A percentile compares a stretch with the other conserved stretches of the same genome.
phyloP scores from a whole-genome alignment of 345 rosid genomes.

The Lepidium sativum region DNA sequence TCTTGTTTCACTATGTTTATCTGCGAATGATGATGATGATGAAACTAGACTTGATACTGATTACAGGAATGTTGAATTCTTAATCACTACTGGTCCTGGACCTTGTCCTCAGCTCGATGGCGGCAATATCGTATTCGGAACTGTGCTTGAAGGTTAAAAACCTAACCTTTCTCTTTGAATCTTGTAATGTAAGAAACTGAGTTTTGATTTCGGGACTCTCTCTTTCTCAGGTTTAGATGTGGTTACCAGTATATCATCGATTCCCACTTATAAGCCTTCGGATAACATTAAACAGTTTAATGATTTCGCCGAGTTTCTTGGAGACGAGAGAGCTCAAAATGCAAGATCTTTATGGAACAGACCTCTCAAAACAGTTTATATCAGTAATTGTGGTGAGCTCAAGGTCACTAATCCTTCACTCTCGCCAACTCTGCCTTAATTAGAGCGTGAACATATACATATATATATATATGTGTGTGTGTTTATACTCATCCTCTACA shows the following conservation, averaged over 20 bases:
- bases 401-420: constrained; percentile 69
- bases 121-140: constrained; percentile 84
- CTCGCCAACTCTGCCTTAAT: constrained; percentile 55
- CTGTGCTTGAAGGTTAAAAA: constrained; percentile 63
- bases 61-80: constrained; percentile 79
- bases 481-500: not conserved
- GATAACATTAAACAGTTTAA: constrained; percentile 65
- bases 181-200: not conserved
- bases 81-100: constrained; percentile 86
- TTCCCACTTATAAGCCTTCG: constrained; percentile 65
- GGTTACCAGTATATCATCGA: constrained; percentile 61
- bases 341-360: constrained; percentile 67
- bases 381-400: constrained; percentile 76
- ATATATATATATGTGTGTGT: not conserved
- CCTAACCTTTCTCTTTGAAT: not conserved
- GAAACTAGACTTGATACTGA: constrained; percentile 57
- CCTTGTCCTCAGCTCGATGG: constrained; percentile 73
- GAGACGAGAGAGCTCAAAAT: constrained; percentile 80
- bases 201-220: not conserved
- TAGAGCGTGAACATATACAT: not conserved
- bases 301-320: constrained; percentile 63
- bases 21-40: constrained; percentile 86
- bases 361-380: constrained; percentile 68
- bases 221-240: constrained; percentile 65
- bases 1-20: constrained; percentile 62